Base-by-base conservation (phyloP, 2,329 filamentous ascomycete genomes). In the Nemania sp. region DNA sequence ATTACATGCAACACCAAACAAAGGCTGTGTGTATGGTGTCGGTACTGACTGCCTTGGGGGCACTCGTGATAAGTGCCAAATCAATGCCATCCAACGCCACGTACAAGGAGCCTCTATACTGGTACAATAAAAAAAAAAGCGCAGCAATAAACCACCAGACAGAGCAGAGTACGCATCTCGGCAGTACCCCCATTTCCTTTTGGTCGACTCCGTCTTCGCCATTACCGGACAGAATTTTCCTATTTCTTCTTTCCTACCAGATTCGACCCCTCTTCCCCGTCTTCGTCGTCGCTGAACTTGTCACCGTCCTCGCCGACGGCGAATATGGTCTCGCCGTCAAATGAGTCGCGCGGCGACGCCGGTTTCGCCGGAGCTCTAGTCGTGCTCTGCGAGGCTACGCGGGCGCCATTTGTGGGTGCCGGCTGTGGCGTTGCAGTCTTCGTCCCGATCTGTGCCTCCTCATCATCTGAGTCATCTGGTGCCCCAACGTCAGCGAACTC, bases 401-500 rank as follows among this genome's bases (percentile, higher is more conserved):
- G 43, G 11, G 66, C 42, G 17, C 62, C 55, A 15, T 63, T 60
- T 42, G 64, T 54, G 50, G 69, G 43, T 45, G 53, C 57, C 10
- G 68, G 54, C 20, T 64, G 65, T n/a, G 67, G 53, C 25, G 69
- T 72, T 45, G 76, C 62, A 12, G 66, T 62, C 60, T 74, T 75
- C 46, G 77, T 74, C 53, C 80, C 84, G 47, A 82, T 73, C 6
- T 80, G 74, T 12, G 80, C 80, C 71, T 87, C 83, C 70, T 89
- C 85, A 60, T 84, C 82, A 37, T 86, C 83, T 52, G 82, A 86
- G 64, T 87, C 84, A 54, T 87, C 87, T 2, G 85, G 84, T 52
- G 91, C 90, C 53, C 91, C 92, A 64, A 99, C 90, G 58, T 95
- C 95, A 50, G 90, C 90, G 73, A 99, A 96, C 73, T 98, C 95